Base-by-base conservation (phyloP, 495 filamentous ascomycete genomes). In the Hypoxylon rickii region DNA sequence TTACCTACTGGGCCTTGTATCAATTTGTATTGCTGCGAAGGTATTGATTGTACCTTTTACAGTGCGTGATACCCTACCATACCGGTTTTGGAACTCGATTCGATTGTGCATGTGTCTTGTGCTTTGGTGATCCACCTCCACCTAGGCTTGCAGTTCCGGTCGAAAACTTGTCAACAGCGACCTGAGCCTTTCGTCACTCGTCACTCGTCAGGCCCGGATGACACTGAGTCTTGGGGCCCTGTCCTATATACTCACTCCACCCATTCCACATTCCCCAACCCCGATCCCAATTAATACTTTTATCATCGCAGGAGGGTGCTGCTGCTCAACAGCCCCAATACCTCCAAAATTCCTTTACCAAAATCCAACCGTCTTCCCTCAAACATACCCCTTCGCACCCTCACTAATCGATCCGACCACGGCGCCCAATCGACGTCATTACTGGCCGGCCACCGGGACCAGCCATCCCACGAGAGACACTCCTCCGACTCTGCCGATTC, bases 401-500 rank as follows among this genome's bases (percentile, higher is more conserved):
- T 86, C 44, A 70, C 78, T 44, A 71, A 69, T 47, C 54, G 63
- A 46, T 58, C 69, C 18, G 65, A 67, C 22, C 66, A 61, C 45
- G 66, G 70, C 46, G 61, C 36, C 60, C 67, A 44, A 58, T 68
- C 74, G 52, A 70, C 76, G 55, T 71, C 72, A 56, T 69, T 76
- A 54, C 70, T 75, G 51, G 62, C 70, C 45, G 55, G 60, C 52
- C 72, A 70, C 64, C 67, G 67, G 39, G 66, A 58, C 51, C 66
- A 58, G 45, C 46, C 67, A 66, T 67, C 63, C 66, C 61, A 73
- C 63, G 68, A 66, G 66, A 68, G 70, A 73, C 80, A 76, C 70
- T 87, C 85, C 48, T 77, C 72, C 62, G 84, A 81, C 66, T 90
- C 88, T 45, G 86, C 87, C 61, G 73, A 72, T 60, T 65, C 60